phyloP scores from a whole-genome alignment of 306 rosid species.

The Gynostemma pentaphyllum region DNA sequence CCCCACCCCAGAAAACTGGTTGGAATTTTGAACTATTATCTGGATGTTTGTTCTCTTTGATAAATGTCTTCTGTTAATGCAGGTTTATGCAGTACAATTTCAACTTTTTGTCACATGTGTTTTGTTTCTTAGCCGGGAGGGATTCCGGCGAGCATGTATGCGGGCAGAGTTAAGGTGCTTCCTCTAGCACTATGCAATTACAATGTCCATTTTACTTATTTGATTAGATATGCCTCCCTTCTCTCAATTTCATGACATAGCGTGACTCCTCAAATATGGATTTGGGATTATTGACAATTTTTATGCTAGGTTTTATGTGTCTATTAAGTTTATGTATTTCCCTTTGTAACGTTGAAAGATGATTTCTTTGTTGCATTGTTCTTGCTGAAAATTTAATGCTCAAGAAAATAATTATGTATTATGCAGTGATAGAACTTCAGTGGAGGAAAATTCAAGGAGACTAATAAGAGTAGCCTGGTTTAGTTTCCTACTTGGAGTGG shows the following conservation, averaged over 20 bases:
- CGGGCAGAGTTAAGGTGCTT: slow-evolving; percentile 67
- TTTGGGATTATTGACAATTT: not conserved
- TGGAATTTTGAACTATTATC: not conserved
- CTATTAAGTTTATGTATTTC: not conserved
- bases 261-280: too few species aligned
- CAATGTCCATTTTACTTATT: not conserved
- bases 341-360: not conserved
- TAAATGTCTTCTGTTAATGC: slow-evolving; percentile 11
- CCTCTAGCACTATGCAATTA: not conserved
- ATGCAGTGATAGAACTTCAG: slow-evolving; percentile 49
- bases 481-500: slow-evolving; percentile 66
- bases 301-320: not conserved
- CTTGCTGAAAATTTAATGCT: not conserved
- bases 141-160: slow-evolving; percentile 88
- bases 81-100: slow-evolving; percentile 91
- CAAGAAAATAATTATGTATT: slow-evolving; percentile 6
- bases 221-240: not conserved
- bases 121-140: slow-evolving; percentile 94
- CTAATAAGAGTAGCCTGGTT: slow-evolving; percentile 83
- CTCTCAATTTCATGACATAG: not conserved
- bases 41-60: not conserved
- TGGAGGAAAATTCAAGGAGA: slow-evolving; percentile 57
- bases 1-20: not conserved
- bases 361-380: not conserved
- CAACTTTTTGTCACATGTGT: slow-evolving; percentile 80